Base-by-base conservation (phyloP, 176 grass and related monocot genomes). In the Dendrocalamus sinicus region DNA sequence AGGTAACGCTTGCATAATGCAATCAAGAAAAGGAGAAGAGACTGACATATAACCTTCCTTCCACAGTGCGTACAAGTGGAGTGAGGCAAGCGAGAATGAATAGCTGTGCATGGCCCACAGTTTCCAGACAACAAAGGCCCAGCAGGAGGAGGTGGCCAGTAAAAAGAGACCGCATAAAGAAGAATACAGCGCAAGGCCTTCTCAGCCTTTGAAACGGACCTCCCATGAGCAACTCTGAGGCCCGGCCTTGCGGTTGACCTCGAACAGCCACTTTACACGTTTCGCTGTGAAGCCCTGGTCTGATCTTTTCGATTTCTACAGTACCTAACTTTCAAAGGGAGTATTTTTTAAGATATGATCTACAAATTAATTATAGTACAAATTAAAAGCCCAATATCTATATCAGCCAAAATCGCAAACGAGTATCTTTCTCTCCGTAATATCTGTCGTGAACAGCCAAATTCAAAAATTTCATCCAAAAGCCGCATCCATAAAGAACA, bases 31-130 rank as follows among this genome's bases (percentile, higher is more conserved):
- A 59, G 19, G 19, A 22, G 17, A 24, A 24, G 41, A 32, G 39
- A 37, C 13, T 59, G 63, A 58, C 65, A 11, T 11, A 16, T 46
- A 61, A 71, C 52, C 50, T 9, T 61, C 61, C 51, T 82, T 41
- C n/a, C 11, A 14, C 20, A 50, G 24, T 48, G 72, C 41, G 51
- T 13, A 69, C 40, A 50, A 68, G 48, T 70, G 14, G 32, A 46
- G 63, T 9, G 61, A 54, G 71, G 30, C 24, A 5, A 55, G 8
- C 8, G 63, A 48, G 41, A n/a, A 58, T 28, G 64, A 40, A 28
- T 53, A 77, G 26, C 86, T 83, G 63, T 61, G 16, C 62, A 52
- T 77, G 86, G 22, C 73, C 86, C 86, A 72, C 64, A 71, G 4
- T 43, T 71, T 53, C 44, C 22, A 53, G 80, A 50, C 17, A 37